Evolutionary conservation across 2,329 filamentous ascomycete species (phyloP), one percentile per base, ranked within the genome.

Genomic region (Colletotrichum echinochloae): DNA sequence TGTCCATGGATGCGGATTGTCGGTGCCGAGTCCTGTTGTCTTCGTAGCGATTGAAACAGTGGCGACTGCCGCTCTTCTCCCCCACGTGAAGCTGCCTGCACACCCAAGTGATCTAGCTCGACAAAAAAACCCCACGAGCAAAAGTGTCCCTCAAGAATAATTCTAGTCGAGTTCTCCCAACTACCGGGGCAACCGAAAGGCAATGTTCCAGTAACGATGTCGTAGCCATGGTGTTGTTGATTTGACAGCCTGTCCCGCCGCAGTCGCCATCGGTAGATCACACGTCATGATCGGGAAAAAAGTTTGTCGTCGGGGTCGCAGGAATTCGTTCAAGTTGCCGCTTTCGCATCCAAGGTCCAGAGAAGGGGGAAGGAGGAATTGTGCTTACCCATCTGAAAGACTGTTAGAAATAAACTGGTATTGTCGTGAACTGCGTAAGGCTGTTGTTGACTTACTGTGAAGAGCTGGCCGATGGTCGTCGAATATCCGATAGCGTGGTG

Each of bases 371-470:
- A 70, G 70, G 70, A 69, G 71, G 71, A 79, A 73, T 71, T 68
- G 41, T 76, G 79, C 88, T 89, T 89, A 90, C 88, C 88, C 88
- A 90, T 90, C 88, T 90, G 80, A 74, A 73, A 73, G 66, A 51
- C 73, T 75, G 80, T 86, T 79, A 86, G 83, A 78, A 75, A 65
- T 46, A n/a, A 70, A 35, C 37, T 57, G 56, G 56, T 71, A 26
- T 57, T 57, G 26, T 37, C 46, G 59, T 51, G 14, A 20, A 30
- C 3, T 63, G 14, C 49, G 37, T 55, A 44, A 26, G 33, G n/a
- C 12, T 71, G 35, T 59, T 20, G 57, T 59, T 20, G 57, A 73
- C 72, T 73, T 69, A 73, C 72, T 73, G 72, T 72, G 65, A 65
- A 72, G 66, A 69, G 69, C 65, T 73, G 71, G 66, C 70, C 71